These are phyloP conservation scores for Dactylellina leptospora DNA, from an alignment of 2,329 filamentous ascomycete species.

Conservation along the genomic window DNA sequence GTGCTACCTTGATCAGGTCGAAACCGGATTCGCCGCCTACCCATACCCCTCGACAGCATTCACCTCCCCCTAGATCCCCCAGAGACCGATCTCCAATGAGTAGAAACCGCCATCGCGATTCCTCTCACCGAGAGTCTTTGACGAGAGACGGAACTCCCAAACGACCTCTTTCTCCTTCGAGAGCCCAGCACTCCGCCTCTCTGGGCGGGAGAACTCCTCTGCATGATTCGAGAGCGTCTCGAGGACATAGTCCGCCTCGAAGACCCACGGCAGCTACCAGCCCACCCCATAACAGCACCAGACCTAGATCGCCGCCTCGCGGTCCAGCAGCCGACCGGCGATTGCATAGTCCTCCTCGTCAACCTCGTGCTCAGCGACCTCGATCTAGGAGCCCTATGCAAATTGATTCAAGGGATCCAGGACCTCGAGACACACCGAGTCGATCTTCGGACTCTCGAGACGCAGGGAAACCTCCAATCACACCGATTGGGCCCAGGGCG, in stretches of 20 bases:
- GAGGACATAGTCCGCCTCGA: conserved; percentile 24
- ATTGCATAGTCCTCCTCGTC: conserved; percentile 29
- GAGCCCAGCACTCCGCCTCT: conserved; percentile 14
- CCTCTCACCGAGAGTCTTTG: conserved; percentile 5
- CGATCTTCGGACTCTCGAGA: conserved; percentile 22
- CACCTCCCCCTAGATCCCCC: conserved; percentile 41
- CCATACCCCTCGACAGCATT: conserved; percentile 43
- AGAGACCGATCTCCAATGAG: conserved; percentile 46
- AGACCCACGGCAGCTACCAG: not conserved
- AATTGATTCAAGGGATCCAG: conserved; percentile 35
- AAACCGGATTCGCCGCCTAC: conserved; percentile 50
- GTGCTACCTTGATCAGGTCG: conserved; percentile 52
- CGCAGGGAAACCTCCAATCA: conserved; percentile 12
- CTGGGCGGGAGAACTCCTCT: conserved; percentile 10
- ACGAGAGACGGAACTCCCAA: conserved; percentile 29
- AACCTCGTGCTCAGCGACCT: conserved; percentile 31
- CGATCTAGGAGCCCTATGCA: conserved; percentile 47
- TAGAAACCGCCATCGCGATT: conserved; percentile 23
- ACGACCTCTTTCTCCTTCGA: conserved; percentile 28
- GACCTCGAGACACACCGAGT: conserved; percentile 28
- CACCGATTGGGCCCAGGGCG: conserved; percentile 15
- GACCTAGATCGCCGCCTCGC: conserved; percentile 29
- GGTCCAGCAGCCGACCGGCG: conserved; percentile 44
- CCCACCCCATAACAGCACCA: conserved; percentile 7
- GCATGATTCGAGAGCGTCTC: conserved; percentile 12